These are phyloP conservation scores for Fusarium protoensiforme DNA, from an alignment of 2,329 filamentous ascomycete genomes.

Conservation along the genomic window DNA sequence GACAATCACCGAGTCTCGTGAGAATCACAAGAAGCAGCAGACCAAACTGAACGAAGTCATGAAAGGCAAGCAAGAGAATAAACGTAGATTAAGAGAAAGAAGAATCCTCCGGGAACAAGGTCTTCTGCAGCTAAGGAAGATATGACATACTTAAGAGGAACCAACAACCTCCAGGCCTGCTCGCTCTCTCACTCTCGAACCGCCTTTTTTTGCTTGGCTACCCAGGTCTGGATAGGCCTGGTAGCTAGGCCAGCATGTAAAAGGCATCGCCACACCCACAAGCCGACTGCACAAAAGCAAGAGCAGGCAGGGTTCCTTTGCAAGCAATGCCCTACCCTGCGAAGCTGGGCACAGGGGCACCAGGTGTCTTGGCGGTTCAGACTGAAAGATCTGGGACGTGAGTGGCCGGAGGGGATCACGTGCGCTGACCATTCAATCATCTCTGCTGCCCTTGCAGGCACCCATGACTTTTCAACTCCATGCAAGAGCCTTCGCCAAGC, in stretches of 20 bases:
- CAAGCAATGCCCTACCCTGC: neutral
- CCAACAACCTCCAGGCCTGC: neutral
- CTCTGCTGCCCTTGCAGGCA: neutral
- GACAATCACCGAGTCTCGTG: neutral
- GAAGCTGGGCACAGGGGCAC: neutral
- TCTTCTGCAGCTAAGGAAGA: neutral
- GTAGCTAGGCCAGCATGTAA: neutral
- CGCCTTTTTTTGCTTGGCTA: neutral
- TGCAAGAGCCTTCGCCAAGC: neutral
- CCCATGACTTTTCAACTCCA: neutral
- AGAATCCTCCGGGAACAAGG: neutral
- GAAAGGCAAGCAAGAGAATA: neutral
- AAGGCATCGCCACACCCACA: neutral
- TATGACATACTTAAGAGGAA: neutral
- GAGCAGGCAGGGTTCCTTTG: neutral
- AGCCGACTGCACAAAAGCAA: neutral
- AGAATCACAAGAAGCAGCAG: neutral
- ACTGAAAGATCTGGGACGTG: neutral
- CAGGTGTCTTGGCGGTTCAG: neutral
- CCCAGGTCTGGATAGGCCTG: neutral
- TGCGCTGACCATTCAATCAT: neutral
- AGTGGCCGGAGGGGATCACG: neutral
- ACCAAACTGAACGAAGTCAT: neutral
- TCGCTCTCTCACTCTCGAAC: neutral
- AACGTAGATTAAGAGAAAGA: neutral